Conservation (phyloP, 2,329 filamentous ascomycete species). For the Verticillium klebahnii region DNA sequence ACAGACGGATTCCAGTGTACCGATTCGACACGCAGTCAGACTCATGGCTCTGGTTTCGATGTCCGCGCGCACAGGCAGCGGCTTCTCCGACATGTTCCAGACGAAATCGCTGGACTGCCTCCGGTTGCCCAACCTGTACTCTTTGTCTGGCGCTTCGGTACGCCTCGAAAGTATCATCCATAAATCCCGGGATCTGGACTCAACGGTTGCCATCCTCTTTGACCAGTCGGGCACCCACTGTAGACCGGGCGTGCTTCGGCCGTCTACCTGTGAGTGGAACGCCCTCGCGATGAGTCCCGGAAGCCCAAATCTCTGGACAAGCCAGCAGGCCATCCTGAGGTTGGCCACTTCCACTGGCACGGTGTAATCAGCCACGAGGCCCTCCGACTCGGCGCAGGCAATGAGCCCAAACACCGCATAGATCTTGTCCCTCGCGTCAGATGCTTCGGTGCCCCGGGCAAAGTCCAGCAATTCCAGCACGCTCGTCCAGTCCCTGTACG, state of each 20-base stretch:
- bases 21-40: not conserved
- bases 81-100: not conserved
- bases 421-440: constrained; percentile 19
- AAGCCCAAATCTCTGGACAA: not conserved
- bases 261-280: no score
- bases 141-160: no score
- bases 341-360: not conserved
- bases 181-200: not conserved
- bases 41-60: not conserved
- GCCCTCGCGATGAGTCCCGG: not conserved
- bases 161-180: no score
- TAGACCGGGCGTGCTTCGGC: not conserved
- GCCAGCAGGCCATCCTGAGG: constrained; percentile 1
- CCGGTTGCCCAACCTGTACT: not conserved
- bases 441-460: constrained; percentile 3
- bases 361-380: constrained; percentile 14
- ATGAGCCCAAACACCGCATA: constrained; percentile 19
- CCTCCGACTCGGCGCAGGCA: constrained; percentile 9
- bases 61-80: not conserved
- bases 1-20: not conserved
- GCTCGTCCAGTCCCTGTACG: constrained; percentile 1
- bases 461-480: constrained; percentile 1
- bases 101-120: not conserved
- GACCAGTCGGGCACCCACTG: not conserved
- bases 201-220: not conserved